Evolutionary conservation across 148 eudicot genomes (phyloP).

Genomic region (Tetragonia tetragonoides): DNA sequence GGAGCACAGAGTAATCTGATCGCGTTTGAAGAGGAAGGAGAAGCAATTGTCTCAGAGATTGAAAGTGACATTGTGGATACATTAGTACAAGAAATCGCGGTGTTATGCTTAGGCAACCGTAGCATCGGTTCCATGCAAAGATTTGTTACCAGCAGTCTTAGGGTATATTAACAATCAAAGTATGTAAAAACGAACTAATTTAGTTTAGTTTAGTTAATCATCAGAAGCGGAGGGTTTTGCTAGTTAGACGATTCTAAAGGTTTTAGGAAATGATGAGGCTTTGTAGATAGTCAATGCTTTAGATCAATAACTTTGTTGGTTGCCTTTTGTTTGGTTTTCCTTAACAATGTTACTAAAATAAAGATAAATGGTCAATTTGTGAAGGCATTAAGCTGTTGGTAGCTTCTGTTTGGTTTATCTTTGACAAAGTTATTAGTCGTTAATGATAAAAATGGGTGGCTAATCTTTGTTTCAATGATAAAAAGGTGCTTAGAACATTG

Average conservation of each 20-base stretch:
- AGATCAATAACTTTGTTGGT: conserved; percentile 19
- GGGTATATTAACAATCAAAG: not conserved
- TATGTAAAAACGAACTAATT: not conserved
- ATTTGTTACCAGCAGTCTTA: not conserved
- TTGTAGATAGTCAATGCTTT: conserved; percentile 25
- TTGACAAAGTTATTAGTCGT: not conserved
- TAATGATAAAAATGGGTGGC: no score
- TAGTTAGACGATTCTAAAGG: not conserved
- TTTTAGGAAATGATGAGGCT: conserved; percentile 22
- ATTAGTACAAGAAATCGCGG: conserved; percentile 46
- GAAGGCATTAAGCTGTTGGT: not conserved
- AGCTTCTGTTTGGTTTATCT: conserved; percentile 12
- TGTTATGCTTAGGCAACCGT: not conserved
- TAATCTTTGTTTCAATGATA: not conserved
- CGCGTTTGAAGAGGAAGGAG: conserved; percentile 51
- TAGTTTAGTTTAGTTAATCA: not conserved
- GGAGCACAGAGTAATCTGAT: conserved; percentile 9
- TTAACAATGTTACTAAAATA: not conserved
- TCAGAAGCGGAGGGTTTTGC: not conserved
- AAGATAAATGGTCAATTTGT: not conserved
- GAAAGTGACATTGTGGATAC: conserved; percentile 53
- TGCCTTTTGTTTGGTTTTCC: conserved; percentile 1
- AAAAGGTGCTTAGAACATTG: conserved; percentile 16
- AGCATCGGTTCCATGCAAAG: conserved; percentile 4
- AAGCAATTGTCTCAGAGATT: conserved; percentile 48